phyloP scores from a whole-genome alignment of 1,139 yeast genomes.

The Geotrichum citri-aurantii region DNA sequence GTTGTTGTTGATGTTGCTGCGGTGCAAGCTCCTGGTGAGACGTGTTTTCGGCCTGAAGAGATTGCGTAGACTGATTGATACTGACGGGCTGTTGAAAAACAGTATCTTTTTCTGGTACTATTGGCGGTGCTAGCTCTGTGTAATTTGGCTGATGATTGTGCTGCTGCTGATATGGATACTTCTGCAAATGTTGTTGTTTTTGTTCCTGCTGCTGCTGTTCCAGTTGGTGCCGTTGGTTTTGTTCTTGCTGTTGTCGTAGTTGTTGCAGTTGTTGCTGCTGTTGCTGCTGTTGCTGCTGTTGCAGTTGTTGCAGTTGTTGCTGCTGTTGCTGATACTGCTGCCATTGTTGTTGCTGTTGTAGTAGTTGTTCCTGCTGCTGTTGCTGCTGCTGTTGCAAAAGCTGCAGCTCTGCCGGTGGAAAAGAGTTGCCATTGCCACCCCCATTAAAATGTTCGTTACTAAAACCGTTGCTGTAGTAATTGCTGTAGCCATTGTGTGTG shows the following conservation, averaged over 20 bases:
- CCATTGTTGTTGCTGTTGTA: neutral
- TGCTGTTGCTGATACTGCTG: neutral
- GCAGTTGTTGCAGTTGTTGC: neutral
- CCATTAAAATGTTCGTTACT: neutral
- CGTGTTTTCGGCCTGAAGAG: neutral
- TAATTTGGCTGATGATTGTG: neutral
- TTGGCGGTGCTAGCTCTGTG: neutral
- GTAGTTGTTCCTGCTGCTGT: neutral
- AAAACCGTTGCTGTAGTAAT: neutral
- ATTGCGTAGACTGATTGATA: neutral
- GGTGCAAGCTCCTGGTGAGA: neutral
- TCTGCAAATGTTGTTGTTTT: neutral
- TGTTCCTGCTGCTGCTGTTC: neutral
- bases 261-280: neutral
- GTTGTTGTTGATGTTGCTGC: neutral
- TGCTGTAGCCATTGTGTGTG: neutral
- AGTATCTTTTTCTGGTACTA: neutral
- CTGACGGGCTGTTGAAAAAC: neutral
- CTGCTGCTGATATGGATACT: neutral
- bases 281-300: neutral
- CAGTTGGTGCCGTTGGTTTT: neutral
- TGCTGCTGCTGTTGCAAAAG: neutral
- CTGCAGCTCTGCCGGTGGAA: neutral
- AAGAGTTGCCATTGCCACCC: neutral
- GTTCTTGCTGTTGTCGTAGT: neutral